Evolutionary conservation across 495 filamentous ascomycete species (phyloP), one percentile per base, ranked within the genome.

Genomic region (Opeltia flavorubescens): DNA sequence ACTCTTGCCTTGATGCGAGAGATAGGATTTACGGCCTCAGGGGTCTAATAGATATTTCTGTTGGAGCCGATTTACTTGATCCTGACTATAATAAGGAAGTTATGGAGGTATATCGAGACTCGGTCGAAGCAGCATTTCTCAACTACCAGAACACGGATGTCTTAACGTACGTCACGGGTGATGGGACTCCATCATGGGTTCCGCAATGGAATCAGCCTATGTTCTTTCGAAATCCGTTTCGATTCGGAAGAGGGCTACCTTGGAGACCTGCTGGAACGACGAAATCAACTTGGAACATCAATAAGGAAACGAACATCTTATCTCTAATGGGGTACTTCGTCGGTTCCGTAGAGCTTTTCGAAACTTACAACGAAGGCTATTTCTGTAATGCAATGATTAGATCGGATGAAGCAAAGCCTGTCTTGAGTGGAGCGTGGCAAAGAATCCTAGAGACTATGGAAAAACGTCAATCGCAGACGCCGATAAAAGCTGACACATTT

Each of bases 211-310:
- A 53, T 28, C 15, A 29, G 38, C 30, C 42, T n/a, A 56, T 56
- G 46, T 44, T 50, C 11, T 56, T 47, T 44, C 46, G 47, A 26
- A 53, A 52, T 28, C 53, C 53, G 33, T 53, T 53, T 47, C 46
- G 50, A 27, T 50, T 53, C 48, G 53, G 53, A 39, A 55, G 46
- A 41, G 15, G 36, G 23, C 39, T 55, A 8, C 53, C 50, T 8
- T 56, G 46, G 50, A 56, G 43, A 50, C 53, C 53, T 5, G 46
- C 50, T n/a, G 46, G 53, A n/a, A 34, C 46, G 5, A 53, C 39
- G 18, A 53, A 48, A 34, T 50, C 50, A 44, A 47, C 50, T 34
- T 56, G 53, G 50, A 47, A 33, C 9, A 56, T 56, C 46, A 46
- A 53, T 30, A 56, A 53, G 27, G 21, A 46, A 47, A 25, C 15